These are phyloP conservation scores for Nasturtium officinale DNA, from an alignment of 345 rosid species.

Conservation along the genomic window DNA sequence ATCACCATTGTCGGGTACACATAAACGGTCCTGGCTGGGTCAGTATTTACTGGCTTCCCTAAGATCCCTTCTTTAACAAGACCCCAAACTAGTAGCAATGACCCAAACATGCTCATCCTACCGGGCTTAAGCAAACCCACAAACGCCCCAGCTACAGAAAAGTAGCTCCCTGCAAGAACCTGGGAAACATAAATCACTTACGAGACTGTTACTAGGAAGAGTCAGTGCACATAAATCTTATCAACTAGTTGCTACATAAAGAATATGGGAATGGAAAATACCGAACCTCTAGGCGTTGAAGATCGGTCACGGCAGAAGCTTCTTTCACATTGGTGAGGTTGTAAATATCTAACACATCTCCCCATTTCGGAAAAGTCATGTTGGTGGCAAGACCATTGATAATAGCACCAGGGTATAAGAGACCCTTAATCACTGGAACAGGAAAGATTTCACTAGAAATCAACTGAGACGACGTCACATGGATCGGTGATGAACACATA, in stretches of 20 bases:
- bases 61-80: conserved; percentile 89
- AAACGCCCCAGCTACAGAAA: conserved; percentile 84
- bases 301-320: conserved; percentile 76
- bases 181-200: conserved; percentile 37
- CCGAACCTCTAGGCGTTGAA: conserved; percentile 86
- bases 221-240: neutral
- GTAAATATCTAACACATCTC: conserved; percentile 59
- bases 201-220: neutral
- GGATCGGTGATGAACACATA: conserved; percentile 83
- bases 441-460: conserved; percentile 94
- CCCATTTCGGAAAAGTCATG: conserved; percentile 78
- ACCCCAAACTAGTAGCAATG: conserved; percentile 82
- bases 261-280: conserved; percentile 17
- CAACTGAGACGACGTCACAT: conserved; percentile 92
- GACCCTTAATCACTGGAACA: conserved; percentile 69
- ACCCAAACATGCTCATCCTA: conserved; percentile 96
- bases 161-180: conserved; percentile 97
- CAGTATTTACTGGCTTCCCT: conserved; percentile 71
- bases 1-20: conserved; percentile 84
- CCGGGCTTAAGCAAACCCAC: conserved; percentile 82
- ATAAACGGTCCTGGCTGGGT: conserved; percentile 66
- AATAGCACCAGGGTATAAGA: conserved; percentile 86
- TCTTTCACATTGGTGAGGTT: conserved; percentile 73
- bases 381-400: conserved; percentile 58
- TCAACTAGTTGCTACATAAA: neutral